phyloP scores from a whole-genome alignment of 2,329 filamentous ascomycete genomes.

The Aspergillus nomiae region DNA sequence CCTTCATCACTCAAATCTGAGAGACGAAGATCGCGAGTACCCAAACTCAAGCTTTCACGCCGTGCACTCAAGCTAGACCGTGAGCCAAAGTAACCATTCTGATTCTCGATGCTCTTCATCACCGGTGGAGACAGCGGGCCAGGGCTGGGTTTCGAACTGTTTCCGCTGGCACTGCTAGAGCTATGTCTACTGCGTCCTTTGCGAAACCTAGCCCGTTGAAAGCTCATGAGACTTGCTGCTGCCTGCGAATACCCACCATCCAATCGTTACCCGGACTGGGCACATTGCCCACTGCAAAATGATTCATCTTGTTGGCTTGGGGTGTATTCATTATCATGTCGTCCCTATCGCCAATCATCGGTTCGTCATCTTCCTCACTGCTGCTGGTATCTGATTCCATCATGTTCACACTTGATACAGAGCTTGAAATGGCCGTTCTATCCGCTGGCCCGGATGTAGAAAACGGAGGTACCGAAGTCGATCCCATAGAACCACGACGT shows the following conservation, averaged over 20 bases:
- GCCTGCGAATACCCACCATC: conserved; percentile 67
- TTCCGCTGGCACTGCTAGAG: conserved; percentile 69
- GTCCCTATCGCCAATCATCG: conserved; percentile 70
- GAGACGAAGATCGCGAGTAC: conserved; percentile 84
- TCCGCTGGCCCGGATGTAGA: conserved; percentile 71
- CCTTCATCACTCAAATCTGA: conserved; percentile 77
- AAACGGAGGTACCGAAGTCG: conserved; percentile 64
- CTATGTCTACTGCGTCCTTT: conserved; percentile 65
- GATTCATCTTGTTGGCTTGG: conserved; percentile 65
- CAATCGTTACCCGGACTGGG: conserved; percentile 63
- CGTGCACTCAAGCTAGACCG: conserved; percentile 58
- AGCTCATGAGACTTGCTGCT: conserved; percentile 76
- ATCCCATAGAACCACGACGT: conserved; percentile 62
- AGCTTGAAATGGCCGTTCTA: conserved; percentile 73
- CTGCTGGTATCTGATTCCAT: conserved; percentile 78
- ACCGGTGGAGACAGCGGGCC: conserved; percentile 78
- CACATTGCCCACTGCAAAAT: conserved; percentile 49
- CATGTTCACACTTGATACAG: conserved; percentile 77
- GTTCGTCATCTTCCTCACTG: conserved; percentile 60
- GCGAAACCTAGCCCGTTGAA: conserved; percentile 63
- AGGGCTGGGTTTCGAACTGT: conserved; percentile 67
- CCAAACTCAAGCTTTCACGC: conserved; percentile 86
- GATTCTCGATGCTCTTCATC: conserved; percentile 56
- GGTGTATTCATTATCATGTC: conserved; percentile 79
- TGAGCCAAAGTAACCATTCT: conserved; percentile 56